Evolutionary conservation across 1,284 basidiomycete genomes (phyloP), one percentile per base, ranked within the genome.

Genomic region (Sphagnurus paluster): DNA sequence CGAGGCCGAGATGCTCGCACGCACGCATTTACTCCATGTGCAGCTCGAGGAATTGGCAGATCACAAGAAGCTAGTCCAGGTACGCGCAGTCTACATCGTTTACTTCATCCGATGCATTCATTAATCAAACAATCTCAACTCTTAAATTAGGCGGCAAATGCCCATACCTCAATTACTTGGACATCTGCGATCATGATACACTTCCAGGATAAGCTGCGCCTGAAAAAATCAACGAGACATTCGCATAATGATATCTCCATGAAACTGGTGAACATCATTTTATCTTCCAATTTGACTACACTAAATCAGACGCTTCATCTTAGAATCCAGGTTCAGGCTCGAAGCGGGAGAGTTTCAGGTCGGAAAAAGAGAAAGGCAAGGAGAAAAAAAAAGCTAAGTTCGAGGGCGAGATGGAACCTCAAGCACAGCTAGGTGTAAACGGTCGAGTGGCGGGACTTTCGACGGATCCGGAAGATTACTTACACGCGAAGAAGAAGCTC

Each of bases 401-500:
- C 13, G 40, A 42, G 10, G 29, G 11, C 29, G 32, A 42, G 43
- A 30, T 40, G 29, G 43, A 36, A n/a, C 19, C 44, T 21, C 10
- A 24, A 35, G 40, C 19, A 41, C 33, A 17, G 38, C 43, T 20
- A 48, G 37, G 39, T 46, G 25, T 30, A n/a, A n/a, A n/a, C n/a
- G n/a, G n/a, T n/a, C n/a, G n/a, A n/a, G n/a, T n/a, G n/a, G 35
- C 23, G 29, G 50, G n/a, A 35, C 52, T 64, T 17, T 68, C 65
- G 14, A 48, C 63, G 13, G 82, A 90, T 59, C 91, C 90, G 0
- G 88, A 89, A 42, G 82, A 87, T 45, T 98, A 96, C 67, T 73
- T 82, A 33, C 75, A 82, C 39, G 92, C 93, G 25, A 93, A 89
- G 68, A 86, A 84, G 64, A 84, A 83, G 57, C 71, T 98, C 46